phyloP scores from a whole-genome alignment of 2,329 filamentous ascomycete genomes.

The Cryoendolithus antarcticus region DNA sequence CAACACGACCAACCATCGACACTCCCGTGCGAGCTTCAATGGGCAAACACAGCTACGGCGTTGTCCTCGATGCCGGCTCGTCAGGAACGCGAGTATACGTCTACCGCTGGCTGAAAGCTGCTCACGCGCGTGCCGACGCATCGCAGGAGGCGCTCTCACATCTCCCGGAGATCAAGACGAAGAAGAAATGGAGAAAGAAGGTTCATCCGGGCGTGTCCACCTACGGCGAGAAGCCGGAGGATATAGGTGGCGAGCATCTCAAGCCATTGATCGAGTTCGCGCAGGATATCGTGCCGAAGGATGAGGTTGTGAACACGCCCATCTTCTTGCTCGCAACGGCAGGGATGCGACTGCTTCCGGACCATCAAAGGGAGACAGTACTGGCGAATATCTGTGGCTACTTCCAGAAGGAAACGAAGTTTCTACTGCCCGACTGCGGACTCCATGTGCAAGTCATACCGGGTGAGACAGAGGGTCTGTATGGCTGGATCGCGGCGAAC shows the following conservation, averaged over 20 bases:
- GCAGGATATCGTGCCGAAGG: slow-evolving; percentile 59
- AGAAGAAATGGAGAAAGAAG: slow-evolving; percentile 85
- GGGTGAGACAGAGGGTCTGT: slow-evolving; percentile 88
- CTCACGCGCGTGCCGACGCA: slow-evolving; percentile 51
- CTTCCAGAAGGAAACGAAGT: slow-evolving; percentile 61
- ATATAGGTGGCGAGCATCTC: slow-evolving; percentile 72
- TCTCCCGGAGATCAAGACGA: slow-evolving; percentile 69
- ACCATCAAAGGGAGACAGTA: slow-evolving; percentile 58
- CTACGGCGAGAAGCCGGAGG: slow-evolving; percentile 64
- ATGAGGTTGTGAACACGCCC: slow-evolving; percentile 71
- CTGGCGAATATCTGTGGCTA: slow-evolving; percentile 73
- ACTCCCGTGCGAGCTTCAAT: slow-evolving; percentile 8
- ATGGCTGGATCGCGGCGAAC: slow-evolving; percentile 95
- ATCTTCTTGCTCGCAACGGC: slow-evolving; percentile 93
- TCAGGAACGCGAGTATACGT: slow-evolving; percentile 91
- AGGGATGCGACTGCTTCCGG: slow-evolving; percentile 76
- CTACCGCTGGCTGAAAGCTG: slow-evolving; percentile 80
- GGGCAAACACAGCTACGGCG: slow-evolving; percentile 53
- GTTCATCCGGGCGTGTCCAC: slow-evolving; percentile 84
- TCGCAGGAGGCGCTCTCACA: slow-evolving; percentile 48
- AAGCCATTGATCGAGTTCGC: slow-evolving; percentile 71
- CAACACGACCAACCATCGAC: too few relatives aligned
- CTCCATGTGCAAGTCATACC: slow-evolving; percentile 88
- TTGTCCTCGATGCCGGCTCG: slow-evolving; percentile 94
- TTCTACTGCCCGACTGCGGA: slow-evolving; percentile 79